These are phyloP conservation scores for Avena atlantica DNA, from an alignment of 176 grass and related monocot genomes.

Conservation along the genomic window DNA sequence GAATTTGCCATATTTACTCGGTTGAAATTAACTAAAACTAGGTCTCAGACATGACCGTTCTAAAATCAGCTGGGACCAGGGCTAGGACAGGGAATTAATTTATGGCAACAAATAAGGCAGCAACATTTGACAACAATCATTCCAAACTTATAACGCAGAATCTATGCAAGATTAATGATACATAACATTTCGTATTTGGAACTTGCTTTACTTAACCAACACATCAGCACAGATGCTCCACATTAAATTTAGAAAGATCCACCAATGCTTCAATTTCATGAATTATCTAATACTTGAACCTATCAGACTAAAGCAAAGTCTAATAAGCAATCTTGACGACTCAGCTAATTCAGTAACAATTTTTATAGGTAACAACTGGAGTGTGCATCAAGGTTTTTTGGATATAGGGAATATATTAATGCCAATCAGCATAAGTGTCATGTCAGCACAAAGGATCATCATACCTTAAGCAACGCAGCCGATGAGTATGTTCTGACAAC, in stretches of 20 bases:
- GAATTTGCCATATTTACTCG: not conserved
- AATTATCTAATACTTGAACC: constrained; percentile 6
- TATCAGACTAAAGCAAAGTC: not conserved
- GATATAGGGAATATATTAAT: too few relatives aligned
- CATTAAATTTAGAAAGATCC: constrained; percentile 21
- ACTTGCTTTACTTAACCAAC: constrained; percentile 31
- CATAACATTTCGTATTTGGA: not conserved
- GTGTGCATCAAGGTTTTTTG: constrained; percentile 7
- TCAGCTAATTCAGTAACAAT: not conserved
- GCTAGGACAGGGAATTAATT: not conserved
- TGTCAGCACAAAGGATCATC: constrained; percentile 28
- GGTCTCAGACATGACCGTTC: not conserved
- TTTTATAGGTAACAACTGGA: constrained; percentile 28
- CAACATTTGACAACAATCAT: not conserved
- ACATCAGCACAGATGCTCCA: constrained; percentile 1
- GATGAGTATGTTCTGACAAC: constrained; percentile 49
- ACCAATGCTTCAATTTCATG: not conserved
- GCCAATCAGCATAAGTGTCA: not conserved
- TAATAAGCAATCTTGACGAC: not conserved
- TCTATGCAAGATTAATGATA: not conserved
- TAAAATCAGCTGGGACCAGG: not conserved
- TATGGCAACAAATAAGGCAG: not conserved
- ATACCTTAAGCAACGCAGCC: constrained; percentile 69
- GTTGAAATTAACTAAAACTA: constrained; percentile 12
- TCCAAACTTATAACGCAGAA: not conserved